These are phyloP conservation scores for Neodidymelliopsis sp. DNA, from an alignment of 2,329 filamentous ascomycete genomes.

Conservation along the genomic window DNA sequence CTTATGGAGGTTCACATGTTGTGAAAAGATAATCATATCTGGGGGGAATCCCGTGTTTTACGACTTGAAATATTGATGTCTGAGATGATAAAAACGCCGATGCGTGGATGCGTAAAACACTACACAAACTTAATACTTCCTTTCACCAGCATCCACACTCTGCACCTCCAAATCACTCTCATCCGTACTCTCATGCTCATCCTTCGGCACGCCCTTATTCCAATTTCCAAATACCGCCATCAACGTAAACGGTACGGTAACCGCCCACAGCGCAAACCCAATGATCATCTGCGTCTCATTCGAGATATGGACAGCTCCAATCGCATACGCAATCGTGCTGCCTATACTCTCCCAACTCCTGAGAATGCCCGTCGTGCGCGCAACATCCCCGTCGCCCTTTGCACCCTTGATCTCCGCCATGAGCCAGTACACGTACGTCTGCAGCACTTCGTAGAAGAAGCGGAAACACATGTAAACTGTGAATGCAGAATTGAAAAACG, in stretches of 20 bases:
- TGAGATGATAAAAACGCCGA: too few relatives aligned
- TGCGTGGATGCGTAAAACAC: too few relatives aligned
- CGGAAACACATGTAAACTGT: slow-evolving; percentile 16
- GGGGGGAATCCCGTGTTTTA: too few relatives aligned
- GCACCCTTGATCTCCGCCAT: slow-evolving; percentile 17
- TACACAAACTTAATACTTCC: too few relatives aligned
- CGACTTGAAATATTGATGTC: too few relatives aligned
- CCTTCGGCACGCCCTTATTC: slow-evolving; percentile 10
- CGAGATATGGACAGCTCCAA: slow-evolving; percentile 10
- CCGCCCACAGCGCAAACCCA: slow-evolving; percentile 8
- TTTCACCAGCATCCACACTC: too few relatives aligned
- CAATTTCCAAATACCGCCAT: slow-evolving; percentile 14
- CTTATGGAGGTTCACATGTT: too few relatives aligned
- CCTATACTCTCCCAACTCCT: slow-evolving; percentile 15
- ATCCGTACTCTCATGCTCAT: neutral
- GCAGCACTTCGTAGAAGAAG: slow-evolving; percentile 16
- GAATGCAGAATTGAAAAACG: slow-evolving; percentile 13
- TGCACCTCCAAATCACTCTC: slow-evolving; percentile 15
- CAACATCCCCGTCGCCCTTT: slow-evolving; percentile 9
- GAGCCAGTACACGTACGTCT: slow-evolving; percentile 14
- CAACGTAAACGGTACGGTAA: slow-evolving; percentile 10
- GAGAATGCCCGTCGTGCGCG: slow-evolving; percentile 14
- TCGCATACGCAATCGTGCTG: slow-evolving; percentile 14
- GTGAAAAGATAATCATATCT: too few relatives aligned
- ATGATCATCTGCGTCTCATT: slow-evolving; percentile 18